Percentiles rank a stretch among this genome's conserved stretches.
Evolutionary conservation across 306 rosid genomes (phyloP).

Genomic region (Purshia tridentata): DNA sequence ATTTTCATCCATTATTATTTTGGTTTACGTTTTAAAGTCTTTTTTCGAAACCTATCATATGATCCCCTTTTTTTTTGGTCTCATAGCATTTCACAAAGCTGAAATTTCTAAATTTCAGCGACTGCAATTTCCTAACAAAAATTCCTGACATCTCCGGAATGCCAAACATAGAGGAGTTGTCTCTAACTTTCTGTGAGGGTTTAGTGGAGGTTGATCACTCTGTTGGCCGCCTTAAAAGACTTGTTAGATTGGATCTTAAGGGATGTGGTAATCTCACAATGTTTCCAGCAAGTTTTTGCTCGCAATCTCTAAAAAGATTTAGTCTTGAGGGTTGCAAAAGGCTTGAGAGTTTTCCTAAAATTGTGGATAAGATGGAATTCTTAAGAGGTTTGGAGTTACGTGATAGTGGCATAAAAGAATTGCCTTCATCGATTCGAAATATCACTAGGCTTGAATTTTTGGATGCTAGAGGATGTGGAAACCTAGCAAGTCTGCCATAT

Average conservation of each 20-base stretch:
- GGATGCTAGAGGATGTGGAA: background rate
- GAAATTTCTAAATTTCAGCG: background rate
- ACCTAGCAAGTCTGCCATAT: background rate
- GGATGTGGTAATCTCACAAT: background rate
- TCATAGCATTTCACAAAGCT: background rate
- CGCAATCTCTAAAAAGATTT: background rate
- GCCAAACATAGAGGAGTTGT: background rate
- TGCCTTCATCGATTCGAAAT: background rate
- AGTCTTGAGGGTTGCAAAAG: background rate
- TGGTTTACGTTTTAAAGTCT: constrained; percentile 5
- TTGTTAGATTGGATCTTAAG: background rate
- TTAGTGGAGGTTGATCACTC: background rate
- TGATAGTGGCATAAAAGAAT: background rate
- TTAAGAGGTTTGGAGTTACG: no score
- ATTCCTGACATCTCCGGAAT: background rate
- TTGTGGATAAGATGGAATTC: background rate
- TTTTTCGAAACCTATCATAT: background rate
- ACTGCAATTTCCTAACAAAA: background rate
- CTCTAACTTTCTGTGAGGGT: background rate
- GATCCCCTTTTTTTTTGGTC: background rate
- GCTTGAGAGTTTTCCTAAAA: constrained; percentile 2
- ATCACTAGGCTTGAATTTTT: rapidly evolving
- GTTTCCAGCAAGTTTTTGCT: constrained; percentile 11
- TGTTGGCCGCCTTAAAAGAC: background rate
- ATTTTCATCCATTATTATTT: background rate